These are phyloP conservation scores for Globisporangium radiosum DNA, from an alignment of 352 stramenopile species.

Conservation along the genomic window DNA sequence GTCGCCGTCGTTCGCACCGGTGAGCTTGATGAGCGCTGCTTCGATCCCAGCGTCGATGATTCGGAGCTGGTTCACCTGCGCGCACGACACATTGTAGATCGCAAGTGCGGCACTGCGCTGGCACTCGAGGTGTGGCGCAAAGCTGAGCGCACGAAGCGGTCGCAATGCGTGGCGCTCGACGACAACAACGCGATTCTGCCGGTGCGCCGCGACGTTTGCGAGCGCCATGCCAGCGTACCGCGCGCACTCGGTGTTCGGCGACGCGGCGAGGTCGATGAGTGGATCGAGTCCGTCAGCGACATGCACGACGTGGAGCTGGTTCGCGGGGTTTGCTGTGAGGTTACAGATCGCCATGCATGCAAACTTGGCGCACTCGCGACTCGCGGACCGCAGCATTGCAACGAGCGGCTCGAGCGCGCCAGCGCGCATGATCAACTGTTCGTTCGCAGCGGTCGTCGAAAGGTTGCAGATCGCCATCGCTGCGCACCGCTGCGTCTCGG, in stretches of 20 bases:
- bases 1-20: constrained; percentile 82
- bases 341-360: constrained; percentile 95
- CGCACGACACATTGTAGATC: constrained; percentile 95
- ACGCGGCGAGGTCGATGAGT: constrained; percentile 75
- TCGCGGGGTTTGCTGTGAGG: constrained; percentile 86
- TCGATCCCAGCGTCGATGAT: constrained; percentile 89
- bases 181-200: constrained; percentile 83
- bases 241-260: constrained; percentile 67
- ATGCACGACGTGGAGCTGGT: constrained; percentile 87
- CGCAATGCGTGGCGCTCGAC: constrained; percentile 79
- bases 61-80: constrained; percentile 84
- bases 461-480: constrained; percentile 88
- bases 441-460: constrained; percentile 59
- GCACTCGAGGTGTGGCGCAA: constrained; percentile 82
- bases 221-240: constrained; percentile 93
- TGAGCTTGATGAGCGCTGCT: constrained; percentile 81
- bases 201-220: constrained; percentile 89
- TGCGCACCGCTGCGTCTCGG: constrained; percentile 68
- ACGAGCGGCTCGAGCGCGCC: constrained; percentile 63
- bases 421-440: constrained; percentile 77
- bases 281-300: constrained; percentile 57
- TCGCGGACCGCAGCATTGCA: constrained; percentile 36
- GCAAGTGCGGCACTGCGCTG: constrained; percentile 88
- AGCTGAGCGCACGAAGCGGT: constrained; percentile 76
- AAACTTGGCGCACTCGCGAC: constrained; percentile 72